phyloP scores from a whole-genome alignment of 768 basidiomycete genomes.

The Phylloporus sp. region DNA sequence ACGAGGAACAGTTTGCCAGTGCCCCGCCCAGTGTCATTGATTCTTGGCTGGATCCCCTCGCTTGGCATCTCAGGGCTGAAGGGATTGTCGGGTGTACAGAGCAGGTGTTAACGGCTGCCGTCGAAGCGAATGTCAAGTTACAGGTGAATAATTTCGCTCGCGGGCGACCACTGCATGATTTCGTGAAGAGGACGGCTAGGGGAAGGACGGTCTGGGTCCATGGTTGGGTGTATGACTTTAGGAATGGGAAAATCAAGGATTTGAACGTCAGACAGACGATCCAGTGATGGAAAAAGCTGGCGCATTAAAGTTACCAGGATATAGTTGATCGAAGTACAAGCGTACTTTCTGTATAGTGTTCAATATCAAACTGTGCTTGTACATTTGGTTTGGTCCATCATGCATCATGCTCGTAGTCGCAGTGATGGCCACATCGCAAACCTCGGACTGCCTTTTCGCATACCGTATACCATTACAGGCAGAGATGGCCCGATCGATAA shows the following conservation, averaged over 20 bases:
- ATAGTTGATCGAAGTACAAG: no score
- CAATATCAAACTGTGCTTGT: no score
- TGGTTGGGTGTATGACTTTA: constrained; percentile 70
- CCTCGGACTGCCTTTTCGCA: no score
- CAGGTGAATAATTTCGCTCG: constrained; percentile 45
- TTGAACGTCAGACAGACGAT: constrained; percentile 42
- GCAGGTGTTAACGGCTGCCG: constrained; percentile 31
- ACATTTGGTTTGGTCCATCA: no score
- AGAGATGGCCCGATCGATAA: no score
- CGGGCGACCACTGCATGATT: constrained; percentile 30
- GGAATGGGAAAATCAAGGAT: constrained; percentile 55
- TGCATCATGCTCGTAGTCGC: no score
- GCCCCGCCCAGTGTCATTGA: constrained; percentile 45
- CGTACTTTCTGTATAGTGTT: no score
- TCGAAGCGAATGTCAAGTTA: constrained; percentile 57
- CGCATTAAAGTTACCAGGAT: no score
- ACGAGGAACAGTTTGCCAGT: constrained; percentile 18
- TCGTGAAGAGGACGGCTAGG: constrained; percentile 36
- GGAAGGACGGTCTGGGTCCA: constrained; percentile 50
- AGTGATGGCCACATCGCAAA: no score
- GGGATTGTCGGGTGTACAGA: constrained; percentile 25
- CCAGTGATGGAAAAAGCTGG: no score
- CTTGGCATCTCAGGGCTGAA: constrained; percentile 43
- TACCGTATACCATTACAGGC: no score
- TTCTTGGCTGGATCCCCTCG: constrained; percentile 70